Evolutionary conservation across 441 rosid species (phyloP).

Genomic region (Gossypium schwendimanii): DNA sequence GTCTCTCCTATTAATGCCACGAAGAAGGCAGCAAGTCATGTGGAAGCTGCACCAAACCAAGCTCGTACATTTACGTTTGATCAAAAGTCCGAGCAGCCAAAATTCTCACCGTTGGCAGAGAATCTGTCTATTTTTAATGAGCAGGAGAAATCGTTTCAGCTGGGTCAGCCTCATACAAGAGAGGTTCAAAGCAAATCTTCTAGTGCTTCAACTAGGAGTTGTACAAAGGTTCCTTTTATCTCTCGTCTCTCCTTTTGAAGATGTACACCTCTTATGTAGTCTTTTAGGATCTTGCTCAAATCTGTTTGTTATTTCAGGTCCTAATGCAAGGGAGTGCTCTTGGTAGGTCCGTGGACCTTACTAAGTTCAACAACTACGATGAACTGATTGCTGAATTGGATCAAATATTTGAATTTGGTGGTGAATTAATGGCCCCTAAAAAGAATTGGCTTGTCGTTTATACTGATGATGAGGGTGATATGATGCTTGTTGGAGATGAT

Average conservation of each 20-base stretch:
- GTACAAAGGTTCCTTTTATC: constrained; percentile 54
- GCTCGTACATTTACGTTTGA: constrained; percentile 28
- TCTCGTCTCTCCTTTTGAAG: not conserved
- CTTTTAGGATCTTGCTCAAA: not conserved
- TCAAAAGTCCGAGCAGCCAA: constrained; percentile 45
- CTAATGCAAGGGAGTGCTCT: constrained; percentile 90
- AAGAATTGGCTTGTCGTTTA: constrained; percentile 80
- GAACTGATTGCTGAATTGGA: constrained; percentile 85
- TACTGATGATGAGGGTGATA: constrained; percentile 91
- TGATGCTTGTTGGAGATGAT: constrained; percentile 99
- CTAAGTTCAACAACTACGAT: constrained; percentile 63
- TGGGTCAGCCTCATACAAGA: constrained; percentile 27
- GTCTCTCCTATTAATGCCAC: constrained; percentile 22
- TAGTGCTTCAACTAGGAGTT: constrained; percentile 57
- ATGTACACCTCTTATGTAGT: not conserved
- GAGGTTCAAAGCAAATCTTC: constrained; percentile 41
- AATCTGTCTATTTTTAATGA: constrained; percentile 31
- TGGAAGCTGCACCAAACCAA: constrained; percentile 27
- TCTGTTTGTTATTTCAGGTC: constrained; percentile 43
- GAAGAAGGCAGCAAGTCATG: constrained; percentile 20
- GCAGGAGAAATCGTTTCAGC: constrained; percentile 36
- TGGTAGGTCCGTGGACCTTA: constrained; percentile 91
- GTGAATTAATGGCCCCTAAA: constrained; percentile 57
- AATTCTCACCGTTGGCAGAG: constrained; percentile 39
- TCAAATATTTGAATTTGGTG: constrained; percentile 73